Evolutionary conservation across 176 grass and related monocot species (phyloP), one percentile per base, ranked within the genome.

Genomic region (Alloteropsis semialata): DNA sequence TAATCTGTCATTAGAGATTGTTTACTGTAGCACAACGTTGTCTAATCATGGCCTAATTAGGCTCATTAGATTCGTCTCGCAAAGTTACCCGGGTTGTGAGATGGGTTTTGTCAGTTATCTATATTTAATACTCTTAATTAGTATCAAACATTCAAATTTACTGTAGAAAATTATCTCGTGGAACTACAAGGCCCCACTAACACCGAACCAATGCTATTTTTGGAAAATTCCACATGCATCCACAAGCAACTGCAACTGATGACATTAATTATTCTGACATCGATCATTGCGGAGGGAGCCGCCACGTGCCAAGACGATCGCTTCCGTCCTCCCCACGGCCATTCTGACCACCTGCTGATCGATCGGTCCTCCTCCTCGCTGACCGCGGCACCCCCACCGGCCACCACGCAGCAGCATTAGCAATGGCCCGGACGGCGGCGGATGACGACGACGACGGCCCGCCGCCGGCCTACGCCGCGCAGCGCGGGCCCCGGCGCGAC

Each of bases 401-500:
- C 27, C 6, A 45, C 9, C 71, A 6, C 41, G 21, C 17, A 42
- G 57, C 74, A 22, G 57, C 58, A 29, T 10, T 10, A 53, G 50
- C 41, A 57, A 92, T 92, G 84, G 80, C 75, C 19, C 70, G 81
- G 37, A 87, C 75, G 50, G 43, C 78, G 21, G 42, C 60, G 24
- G 87, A 84, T 14, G 79, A 91, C 60, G 85, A 90, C 65, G 87
- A 80, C 69, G 79, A 87, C 17, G 72, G 76, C 67, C 84, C 77
- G 29, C 74, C 77, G 18, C 74, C 77, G 19, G 34, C 70, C 5
- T 81, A 87, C 78, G 83, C 41, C 27, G 58, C 46, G 33, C 45
- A 56, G 19, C 74, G 67, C 11, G 75, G 65, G 4, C 75, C 67
- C n/a, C 81, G 84, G 5, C 89, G 73, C 48, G 89, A 84, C 81